Evolutionary conservation across 257 asterid genomes (phyloP).

Genomic region (Ballota nigra): DNA sequence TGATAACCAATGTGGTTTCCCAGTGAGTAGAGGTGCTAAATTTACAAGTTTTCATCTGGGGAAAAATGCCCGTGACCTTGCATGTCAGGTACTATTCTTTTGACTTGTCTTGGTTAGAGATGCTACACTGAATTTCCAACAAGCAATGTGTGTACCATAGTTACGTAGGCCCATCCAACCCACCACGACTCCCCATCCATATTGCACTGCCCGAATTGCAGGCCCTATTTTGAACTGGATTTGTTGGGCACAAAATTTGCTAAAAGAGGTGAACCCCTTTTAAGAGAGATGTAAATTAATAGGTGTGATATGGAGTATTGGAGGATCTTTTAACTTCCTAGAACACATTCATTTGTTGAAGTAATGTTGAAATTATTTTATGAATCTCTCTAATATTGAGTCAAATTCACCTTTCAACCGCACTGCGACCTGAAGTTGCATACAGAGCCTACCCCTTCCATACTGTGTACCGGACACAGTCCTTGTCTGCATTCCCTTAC

Average conservation of each 20-base stretch:
- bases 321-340: too few species aligned
- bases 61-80: constrained; percentile 80
- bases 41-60: constrained; percentile 50
- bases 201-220: too few species aligned
- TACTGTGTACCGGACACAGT: not conserved
- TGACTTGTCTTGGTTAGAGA: not conserved
- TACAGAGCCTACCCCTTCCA: not conserved
- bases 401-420: too few species aligned
- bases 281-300: too few species aligned
- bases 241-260: too few species aligned
- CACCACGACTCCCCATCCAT: too few species aligned
- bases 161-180: not conserved
- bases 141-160: not conserved
- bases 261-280: too few species aligned
- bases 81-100: constrained; percentile 70
- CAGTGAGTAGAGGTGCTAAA: constrained; percentile 73
- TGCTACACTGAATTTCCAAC: constrained; percentile 12
- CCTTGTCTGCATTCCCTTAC: not conserved
- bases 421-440: too few species aligned
- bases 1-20: constrained; percentile 64
- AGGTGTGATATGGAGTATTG: too few species aligned
- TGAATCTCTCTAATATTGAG: not conserved
- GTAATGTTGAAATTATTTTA: not conserved
- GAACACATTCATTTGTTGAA: too few species aligned
- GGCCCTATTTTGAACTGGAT: too few species aligned